phyloP scores from a whole-genome alignment of 2,329 filamentous ascomycete genomes.

The Microdochium nivale region DNA sequence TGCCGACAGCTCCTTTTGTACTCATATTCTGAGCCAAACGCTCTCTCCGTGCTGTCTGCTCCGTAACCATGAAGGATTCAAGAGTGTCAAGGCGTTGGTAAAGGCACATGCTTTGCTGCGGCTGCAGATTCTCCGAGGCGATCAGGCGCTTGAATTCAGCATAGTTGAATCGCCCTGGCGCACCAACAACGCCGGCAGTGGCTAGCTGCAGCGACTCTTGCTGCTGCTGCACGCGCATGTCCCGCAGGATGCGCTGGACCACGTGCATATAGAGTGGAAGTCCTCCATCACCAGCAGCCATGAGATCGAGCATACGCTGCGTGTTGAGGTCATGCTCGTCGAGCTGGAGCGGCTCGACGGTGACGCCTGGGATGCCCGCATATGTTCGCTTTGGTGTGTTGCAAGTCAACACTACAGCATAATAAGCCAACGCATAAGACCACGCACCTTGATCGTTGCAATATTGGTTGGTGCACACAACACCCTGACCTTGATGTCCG shows the following conservation, averaged over 20 bases:
- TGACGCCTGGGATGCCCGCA: constrained; percentile 28
- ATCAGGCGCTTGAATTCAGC: constrained; percentile 31
- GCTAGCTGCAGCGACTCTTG: neutral
- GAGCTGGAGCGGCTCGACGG: constrained; percentile 40
- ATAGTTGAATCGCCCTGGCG: constrained; percentile 37
- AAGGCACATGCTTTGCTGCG: constrained; percentile 44
- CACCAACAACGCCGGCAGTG: too few relatives aligned
- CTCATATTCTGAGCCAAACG: too few relatives aligned
- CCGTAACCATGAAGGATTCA: constrained; percentile 49
- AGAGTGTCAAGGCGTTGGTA: constrained; percentile 51
- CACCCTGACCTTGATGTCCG: constrained; percentile 37
- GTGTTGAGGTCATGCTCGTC: constrained; percentile 45
- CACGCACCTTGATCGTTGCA: constrained; percentile 24
- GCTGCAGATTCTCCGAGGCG: constrained; percentile 27
- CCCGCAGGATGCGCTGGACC: constrained; percentile 44
- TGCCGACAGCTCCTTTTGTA: too few relatives aligned
- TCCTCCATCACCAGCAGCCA: constrained; percentile 39
- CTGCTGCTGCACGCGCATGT: constrained; percentile 41
- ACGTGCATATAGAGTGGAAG: constrained; percentile 52
- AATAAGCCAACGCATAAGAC: neutral
- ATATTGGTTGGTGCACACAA: constrained; percentile 47
- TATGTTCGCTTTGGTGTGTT: constrained; percentile 28
- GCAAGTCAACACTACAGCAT: constrained; percentile 1
- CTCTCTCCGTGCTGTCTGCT: constrained; percentile 10
- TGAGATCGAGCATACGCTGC: constrained; percentile 48